Base-by-base conservation (phyloP, 148 eudicot species). In the Rhododendron henanense region DNA sequence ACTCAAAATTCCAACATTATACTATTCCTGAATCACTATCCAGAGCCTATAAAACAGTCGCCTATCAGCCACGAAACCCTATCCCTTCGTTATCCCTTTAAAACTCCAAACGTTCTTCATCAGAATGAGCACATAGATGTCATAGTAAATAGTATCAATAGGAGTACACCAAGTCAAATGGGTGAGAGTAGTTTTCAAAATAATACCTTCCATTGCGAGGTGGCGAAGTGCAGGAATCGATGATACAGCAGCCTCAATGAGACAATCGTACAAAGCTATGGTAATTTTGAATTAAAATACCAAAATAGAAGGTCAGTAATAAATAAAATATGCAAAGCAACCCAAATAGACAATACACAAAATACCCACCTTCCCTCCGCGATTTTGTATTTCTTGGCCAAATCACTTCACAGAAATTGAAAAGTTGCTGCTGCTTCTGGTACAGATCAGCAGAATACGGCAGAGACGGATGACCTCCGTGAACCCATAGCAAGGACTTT, bases 381-480 rank as follows among this genome's bases (percentile, higher is more conserved):
- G 61, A 81, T 71, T 59, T 67, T 78, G 44, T 87, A 82, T 88
- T 91, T 67, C 92, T 84, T 25, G 94, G 94, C 95, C 98, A 95
- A 71, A 90, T 77, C 87, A 55, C 39, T 75, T 92, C 88, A 74
- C 92, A 91, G 50, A 97, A 90, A 84, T 83, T 78, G 84, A 89
- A 83, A 84, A 97, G 90, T 84, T 93, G 94, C 50, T 81, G 91
- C 79, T 93, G 94, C 88, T 91, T 91, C 79, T 92, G 83, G 83
- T 90, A 92, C 85, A 97, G 65, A 78, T 91, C 94, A 81, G 91
- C 93, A 79, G 94, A 91, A 84, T 90, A 83, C 53, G 99, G 98
- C 84, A 92, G 55, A 83, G 85, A 79, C 21, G 99, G 99, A 91
- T 97, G 99, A 73, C 99, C 99, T 50, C 98, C 99, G 89, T 93